A percentile compares a stretch with the other conserved stretches of the same genome.
Evolutionary conservation across 2,329 filamentous ascomycete genomes (phyloP).

Genomic region (Fusarium equiseti): DNA sequence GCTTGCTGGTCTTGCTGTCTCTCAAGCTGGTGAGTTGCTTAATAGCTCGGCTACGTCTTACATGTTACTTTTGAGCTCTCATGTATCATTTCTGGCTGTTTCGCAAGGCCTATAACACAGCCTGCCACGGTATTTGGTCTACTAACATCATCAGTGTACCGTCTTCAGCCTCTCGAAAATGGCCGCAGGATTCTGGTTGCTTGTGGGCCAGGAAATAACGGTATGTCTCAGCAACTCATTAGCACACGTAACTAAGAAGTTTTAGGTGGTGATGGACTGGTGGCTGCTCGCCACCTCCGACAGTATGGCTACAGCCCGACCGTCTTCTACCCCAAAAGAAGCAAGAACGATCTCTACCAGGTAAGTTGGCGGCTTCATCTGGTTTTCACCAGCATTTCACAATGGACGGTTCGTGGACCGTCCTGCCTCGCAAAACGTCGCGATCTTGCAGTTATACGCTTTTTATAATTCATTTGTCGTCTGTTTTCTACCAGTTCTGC

Average conservation of each 20-base stretch:
- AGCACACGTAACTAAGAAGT: background rate
- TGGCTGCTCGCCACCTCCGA: constrained; percentile 90
- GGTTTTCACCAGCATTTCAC: constrained; percentile 23
- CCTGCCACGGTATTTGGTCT: background rate
- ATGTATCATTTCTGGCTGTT: background rate
- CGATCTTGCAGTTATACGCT: constrained; percentile 36
- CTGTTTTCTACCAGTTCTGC: constrained; percentile 33
- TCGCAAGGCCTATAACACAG: background rate
- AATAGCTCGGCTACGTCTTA: background rate
- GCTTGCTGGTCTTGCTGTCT: constrained; percentile 90
- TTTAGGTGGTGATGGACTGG: constrained; percentile 87
- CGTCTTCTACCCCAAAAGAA: constrained; percentile 92
- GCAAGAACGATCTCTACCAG: constrained; percentile 90
- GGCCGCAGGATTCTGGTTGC: constrained; percentile 84
- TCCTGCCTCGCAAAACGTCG: background rate
- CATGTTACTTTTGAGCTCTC: background rate
- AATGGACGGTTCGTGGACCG: background rate
- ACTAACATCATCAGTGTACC: constrained; percentile 72
- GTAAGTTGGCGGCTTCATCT: constrained; percentile 63
- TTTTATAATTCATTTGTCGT: constrained; percentile 35
- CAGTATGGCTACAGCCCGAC: constrained; percentile 92
- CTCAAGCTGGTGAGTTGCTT: constrained; percentile 77
- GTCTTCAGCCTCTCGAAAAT: constrained; percentile 79
- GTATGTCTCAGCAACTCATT: constrained; percentile 52
- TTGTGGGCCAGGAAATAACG: constrained; percentile 87